phyloP scores from a whole-genome alignment of 1,284 basidiomycete species.

The Fomitiporia mediterranea region DNA sequence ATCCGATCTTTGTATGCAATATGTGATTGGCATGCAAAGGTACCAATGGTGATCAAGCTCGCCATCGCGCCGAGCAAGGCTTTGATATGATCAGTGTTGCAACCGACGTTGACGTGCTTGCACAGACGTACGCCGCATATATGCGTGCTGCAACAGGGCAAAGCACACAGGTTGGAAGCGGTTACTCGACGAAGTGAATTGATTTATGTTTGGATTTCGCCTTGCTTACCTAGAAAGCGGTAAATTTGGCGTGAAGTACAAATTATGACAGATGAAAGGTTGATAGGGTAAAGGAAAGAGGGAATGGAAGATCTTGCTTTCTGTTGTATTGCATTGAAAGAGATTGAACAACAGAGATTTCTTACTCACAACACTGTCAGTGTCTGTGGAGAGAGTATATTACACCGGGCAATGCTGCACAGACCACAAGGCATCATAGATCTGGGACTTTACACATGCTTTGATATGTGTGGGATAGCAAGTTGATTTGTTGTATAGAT shows the following conservation, averaged over 20 bases:
- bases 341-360: too few species aligned
- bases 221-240: not conserved
- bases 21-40: constrained; percentile 19
- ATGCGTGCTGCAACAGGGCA: constrained; percentile 12
- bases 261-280: too few species aligned
- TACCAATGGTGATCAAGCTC: constrained; percentile 30
- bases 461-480: too few species aligned
- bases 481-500: too few species aligned
- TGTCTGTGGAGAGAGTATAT: too few species aligned
- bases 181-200: constrained; percentile 15
- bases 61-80: constrained; percentile 29
- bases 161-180: constrained; percentile 2
- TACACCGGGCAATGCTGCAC: too few species aligned
- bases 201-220: too few species aligned
- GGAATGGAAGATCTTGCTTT: too few species aligned
- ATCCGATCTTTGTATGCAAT: not conserved
- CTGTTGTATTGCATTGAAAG: too few species aligned
- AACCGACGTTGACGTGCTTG: constrained; percentile 30
- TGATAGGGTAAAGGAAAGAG: not conserved
- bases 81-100: constrained; percentile 34
- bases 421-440: too few species aligned
- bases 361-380: too few species aligned
- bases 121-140: constrained; percentile 25
- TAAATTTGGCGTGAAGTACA: not conserved
- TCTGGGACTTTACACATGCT: too few species aligned